A percentile compares a stretch with the other conserved stretches of the same genome.
phyloP scores from a whole-genome alignment of 345 rosid species.

The Salix arbutifolia region DNA sequence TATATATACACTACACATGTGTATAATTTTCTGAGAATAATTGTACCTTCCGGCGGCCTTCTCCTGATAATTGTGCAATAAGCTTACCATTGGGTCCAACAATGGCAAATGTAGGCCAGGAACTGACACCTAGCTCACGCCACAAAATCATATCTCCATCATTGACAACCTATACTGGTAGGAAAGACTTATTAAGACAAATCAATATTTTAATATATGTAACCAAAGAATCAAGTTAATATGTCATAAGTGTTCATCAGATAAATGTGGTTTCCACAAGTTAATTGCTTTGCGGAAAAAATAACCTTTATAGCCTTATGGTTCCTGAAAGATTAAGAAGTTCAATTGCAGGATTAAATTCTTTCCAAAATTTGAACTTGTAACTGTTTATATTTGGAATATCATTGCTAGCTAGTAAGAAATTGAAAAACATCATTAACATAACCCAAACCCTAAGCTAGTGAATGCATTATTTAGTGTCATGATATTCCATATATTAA shows the following conservation, averaged over 20 bases:
- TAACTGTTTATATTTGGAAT: not conserved
- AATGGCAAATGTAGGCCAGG: constrained; percentile 94
- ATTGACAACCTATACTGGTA: constrained; percentile 68
- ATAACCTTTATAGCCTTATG: not conserved
- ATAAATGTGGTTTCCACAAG: not conserved
- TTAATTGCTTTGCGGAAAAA: not conserved
- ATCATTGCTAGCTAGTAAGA: not conserved
- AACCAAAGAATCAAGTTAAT: constrained; percentile 2
- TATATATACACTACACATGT: too few species aligned
- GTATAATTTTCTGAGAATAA: too few species aligned
- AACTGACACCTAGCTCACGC: constrained; percentile 85
- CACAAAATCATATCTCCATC: constrained; percentile 93
- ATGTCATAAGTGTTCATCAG: not conserved
- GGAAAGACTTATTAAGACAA: constrained; percentile 6
- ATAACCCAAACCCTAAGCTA: not conserved
- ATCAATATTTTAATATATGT: not conserved
- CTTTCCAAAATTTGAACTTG: not conserved
- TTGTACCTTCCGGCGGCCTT: constrained; percentile 78
- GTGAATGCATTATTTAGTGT: not conserved
- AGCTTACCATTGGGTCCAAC: constrained; percentile 84
- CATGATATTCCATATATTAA: not conserved
- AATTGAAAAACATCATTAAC: not conserved
- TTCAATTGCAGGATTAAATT: not conserved
- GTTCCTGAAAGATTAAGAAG: not conserved
- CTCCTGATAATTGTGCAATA: constrained; percentile 80